Evolutionary conservation across 140 eudicot genomes (phyloP).

Genomic region (Stevia rebaudiana): DNA sequence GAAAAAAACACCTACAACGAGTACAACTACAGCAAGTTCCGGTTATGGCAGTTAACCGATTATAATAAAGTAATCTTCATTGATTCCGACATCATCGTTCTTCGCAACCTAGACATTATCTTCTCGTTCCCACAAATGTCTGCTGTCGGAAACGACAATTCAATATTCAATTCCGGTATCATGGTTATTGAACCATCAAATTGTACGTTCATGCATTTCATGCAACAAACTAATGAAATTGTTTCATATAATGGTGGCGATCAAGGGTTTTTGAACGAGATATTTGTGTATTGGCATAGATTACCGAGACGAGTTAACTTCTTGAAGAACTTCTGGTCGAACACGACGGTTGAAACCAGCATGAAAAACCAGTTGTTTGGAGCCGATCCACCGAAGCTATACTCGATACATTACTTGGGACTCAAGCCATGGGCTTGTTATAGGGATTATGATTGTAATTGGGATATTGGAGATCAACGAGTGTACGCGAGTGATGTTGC

Average conservation of each 20-base stretch:
- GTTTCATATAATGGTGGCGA: slow-evolving; percentile 87
- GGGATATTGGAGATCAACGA: slow-evolving; percentile 49
- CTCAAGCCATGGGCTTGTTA: slow-evolving; percentile 89
- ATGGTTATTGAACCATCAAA: slow-evolving; percentile 94
- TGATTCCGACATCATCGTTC: slow-evolving; percentile 71
- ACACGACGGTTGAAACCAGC: slow-evolving; percentile 39
- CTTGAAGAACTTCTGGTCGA: slow-evolving; percentile 79
- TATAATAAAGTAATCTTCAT: slow-evolving; percentile 75
- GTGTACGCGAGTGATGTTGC: slow-evolving; percentile 86
- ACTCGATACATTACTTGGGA: slow-evolving; percentile 79
- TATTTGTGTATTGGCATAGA: slow-evolving; percentile 93
- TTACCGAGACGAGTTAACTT: slow-evolving; percentile 73
- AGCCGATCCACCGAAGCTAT: slow-evolving; percentile 78
- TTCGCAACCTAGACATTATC: slow-evolving; percentile 64
- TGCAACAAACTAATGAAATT: slow-evolving; percentile 38
- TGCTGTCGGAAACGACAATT: slow-evolving; percentile 60
- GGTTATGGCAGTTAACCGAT: slow-evolving; percentile 88
- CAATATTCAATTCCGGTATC: slow-evolving; percentile 84
- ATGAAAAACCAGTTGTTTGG: slow-evolving; percentile 70
- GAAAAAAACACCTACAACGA: slow-evolving; percentile 67
- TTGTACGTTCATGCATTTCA: slow-evolving; percentile 57
- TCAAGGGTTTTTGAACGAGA: slow-evolving; percentile 86
- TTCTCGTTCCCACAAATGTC: slow-evolving; percentile 82
- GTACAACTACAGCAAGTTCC: slow-evolving; percentile 82
- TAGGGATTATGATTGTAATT: slow-evolving; percentile 81